Evolutionary conservation across 495 filamentous ascomycete species (phyloP).

Genomic region (Oidiodendron maius): DNA sequence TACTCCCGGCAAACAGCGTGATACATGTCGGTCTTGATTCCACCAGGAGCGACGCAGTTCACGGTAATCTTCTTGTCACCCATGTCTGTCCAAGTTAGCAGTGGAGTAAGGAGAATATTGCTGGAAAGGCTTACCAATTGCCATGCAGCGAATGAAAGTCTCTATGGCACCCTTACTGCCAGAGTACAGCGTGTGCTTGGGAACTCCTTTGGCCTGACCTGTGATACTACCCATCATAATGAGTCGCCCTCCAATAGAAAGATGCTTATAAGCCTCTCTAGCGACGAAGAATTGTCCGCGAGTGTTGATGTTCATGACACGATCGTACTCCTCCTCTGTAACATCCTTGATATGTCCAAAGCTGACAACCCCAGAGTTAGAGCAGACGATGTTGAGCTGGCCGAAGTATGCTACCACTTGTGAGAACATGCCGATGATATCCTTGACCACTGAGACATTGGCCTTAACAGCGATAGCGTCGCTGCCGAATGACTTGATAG

Average conservation of each 20-base stretch:
- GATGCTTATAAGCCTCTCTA: conserved; percentile 63
- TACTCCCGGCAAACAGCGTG: conserved; percentile 60
- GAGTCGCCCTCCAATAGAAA: conserved; percentile 60
- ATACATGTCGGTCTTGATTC: conserved; percentile 79
- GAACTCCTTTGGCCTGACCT: conserved; percentile 51
- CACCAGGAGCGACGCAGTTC: conserved; percentile 69
- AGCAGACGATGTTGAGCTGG: conserved; percentile 69
- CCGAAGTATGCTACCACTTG: conserved; percentile 62
- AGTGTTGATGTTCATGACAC: conserved; percentile 70
- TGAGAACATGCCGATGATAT: conserved; percentile 57
- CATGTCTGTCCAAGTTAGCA: conserved; percentile 54
- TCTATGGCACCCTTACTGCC: conserved; percentile 73
- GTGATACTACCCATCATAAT: conserved; percentile 55
- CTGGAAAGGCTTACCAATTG: conserved; percentile 23
- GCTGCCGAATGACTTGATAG: conserved; percentile 49
- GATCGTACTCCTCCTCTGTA: conserved; percentile 34
- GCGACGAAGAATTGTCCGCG: conserved; percentile 81
- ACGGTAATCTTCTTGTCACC: conserved; percentile 72
- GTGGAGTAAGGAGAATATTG: not conserved
- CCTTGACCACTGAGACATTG: conserved; percentile 60
- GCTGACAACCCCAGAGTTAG: conserved; percentile 59
- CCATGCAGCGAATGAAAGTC: conserved; percentile 67
- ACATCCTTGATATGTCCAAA: conserved; percentile 60
- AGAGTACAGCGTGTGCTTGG: conserved; percentile 64
- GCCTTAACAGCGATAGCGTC: conserved; percentile 68